Percentiles rank a stretch among this genome's conserved stretches.
Conservation (phyloP, 176 grass and related monocot species). For the Zea luxurians region DNA sequence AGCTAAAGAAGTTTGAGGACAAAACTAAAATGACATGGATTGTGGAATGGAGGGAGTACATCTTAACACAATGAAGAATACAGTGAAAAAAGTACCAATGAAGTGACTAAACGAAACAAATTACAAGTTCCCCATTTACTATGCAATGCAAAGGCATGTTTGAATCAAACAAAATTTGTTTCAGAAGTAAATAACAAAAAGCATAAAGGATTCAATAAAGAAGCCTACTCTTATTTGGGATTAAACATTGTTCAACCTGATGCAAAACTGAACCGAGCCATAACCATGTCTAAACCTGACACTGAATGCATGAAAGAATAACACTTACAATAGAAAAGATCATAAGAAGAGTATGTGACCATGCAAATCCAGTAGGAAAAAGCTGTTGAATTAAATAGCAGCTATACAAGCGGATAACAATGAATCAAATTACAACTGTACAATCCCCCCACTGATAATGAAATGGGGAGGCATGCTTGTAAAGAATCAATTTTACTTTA, state of each 20-base stretch:
- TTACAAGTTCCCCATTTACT: not conserved
- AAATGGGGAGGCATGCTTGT: not conserved
- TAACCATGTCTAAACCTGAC: too few species aligned
- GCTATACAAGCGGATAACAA: not conserved
- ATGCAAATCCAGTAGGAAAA: not conserved
- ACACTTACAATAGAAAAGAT: not conserved
- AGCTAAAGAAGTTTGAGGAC: not conserved
- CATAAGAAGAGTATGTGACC: not conserved
- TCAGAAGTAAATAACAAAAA: constrained; percentile 10
- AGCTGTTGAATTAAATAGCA: not conserved
- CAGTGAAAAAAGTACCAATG: not conserved
- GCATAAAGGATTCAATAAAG: not conserved
- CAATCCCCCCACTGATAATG: not conserved
- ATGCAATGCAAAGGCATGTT: constrained; percentile 12
- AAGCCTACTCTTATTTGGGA: not conserved
- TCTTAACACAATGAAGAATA: not conserved
- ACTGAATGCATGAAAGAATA: not conserved
- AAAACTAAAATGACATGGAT: not conserved
- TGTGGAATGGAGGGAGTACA: not conserved
- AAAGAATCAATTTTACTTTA: constrained; percentile 1
- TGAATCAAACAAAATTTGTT: not conserved
- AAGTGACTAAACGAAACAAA: not conserved
- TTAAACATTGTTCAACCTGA: not conserved
- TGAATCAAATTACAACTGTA: not conserved
- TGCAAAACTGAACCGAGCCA: not conserved